Percentiles rank a stretch among this genome's conserved stretches.
Conservation (phyloP, 305 asterid species). For the Solanum aculeatissimum region DNA sequence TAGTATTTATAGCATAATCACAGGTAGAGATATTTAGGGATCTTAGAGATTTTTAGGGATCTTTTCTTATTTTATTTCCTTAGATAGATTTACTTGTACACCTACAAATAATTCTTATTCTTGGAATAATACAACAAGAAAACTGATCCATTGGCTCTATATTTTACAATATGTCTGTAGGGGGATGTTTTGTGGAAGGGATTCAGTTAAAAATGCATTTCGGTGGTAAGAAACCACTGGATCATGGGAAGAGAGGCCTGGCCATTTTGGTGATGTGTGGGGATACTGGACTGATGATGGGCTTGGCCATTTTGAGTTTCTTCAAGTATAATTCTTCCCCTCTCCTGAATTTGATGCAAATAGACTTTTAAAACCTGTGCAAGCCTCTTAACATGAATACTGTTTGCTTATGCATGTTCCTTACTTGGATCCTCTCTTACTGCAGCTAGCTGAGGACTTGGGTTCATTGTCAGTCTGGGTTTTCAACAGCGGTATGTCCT, state of each 20-base stretch:
- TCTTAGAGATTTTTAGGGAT: no score
- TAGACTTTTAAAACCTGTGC: not conserved
- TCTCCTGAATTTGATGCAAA: not conserved
- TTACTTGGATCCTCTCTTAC: not conserved
- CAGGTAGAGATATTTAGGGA: no score
- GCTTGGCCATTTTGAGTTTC: slow-evolving; percentile 78
- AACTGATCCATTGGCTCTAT: no score
- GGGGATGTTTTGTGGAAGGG: slow-evolving; percentile 95
- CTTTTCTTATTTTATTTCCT: no score
- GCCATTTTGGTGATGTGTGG: slow-evolving; percentile 98
- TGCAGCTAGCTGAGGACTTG: slow-evolving; percentile 93
- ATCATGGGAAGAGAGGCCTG: slow-evolving; percentile 93
- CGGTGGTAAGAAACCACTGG: slow-evolving; percentile 95
- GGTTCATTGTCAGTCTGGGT: slow-evolving; percentile 81
- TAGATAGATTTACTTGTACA: no score
- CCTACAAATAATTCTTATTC: no score
- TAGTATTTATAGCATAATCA: no score
- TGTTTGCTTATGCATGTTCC: not conserved
- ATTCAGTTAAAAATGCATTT: slow-evolving; percentile 67
- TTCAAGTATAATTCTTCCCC: slow-evolving; percentile 37
- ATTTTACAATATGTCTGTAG: slow-evolving; percentile 26
- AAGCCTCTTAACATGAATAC: not conserved
- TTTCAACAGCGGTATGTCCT: slow-evolving; percentile 67
- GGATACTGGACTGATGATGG: slow-evolving; percentile 95
- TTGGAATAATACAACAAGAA: no score